These are phyloP conservation scores for Chaetomiaceae sp. DNA, from an alignment of 2,329 filamentous ascomycete species.

Conservation along the genomic window DNA sequence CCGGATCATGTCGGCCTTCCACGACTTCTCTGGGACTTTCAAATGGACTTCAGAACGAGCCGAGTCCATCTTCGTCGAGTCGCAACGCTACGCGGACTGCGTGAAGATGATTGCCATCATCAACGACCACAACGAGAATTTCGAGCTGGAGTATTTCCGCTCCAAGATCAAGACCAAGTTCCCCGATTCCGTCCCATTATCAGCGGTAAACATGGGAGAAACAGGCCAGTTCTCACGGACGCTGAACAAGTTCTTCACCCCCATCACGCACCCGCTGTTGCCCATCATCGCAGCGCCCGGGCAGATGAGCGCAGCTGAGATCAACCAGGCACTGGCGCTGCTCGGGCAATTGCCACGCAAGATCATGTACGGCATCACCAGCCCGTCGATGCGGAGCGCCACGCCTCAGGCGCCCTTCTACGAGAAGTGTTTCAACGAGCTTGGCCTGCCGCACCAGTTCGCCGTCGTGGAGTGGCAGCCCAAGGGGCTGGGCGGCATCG, in stretches of 20 bases:
- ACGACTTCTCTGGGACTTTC: constrained; percentile 80
- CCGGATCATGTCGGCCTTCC: constrained; percentile 85
- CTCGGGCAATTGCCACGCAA: constrained; percentile 76
- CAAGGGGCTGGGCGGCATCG: constrained; percentile 59
- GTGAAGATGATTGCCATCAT: constrained; percentile 89
- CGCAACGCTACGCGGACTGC: constrained; percentile 71
- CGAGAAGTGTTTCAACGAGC: constrained; percentile 74
- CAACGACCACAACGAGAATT: constrained; percentile 76
- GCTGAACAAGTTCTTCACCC: constrained; percentile 79
- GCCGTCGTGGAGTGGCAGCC: constrained; percentile 65
- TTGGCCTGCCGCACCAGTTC: constrained; percentile 81
- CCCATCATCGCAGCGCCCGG: constrained; percentile 81
- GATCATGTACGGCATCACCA: constrained; percentile 74
- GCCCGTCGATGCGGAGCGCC: constrained; percentile 53
- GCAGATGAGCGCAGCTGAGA: constrained; percentile 78
- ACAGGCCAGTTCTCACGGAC: constrained; percentile 79
- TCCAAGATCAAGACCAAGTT: constrained; percentile 66
- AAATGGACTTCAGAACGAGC: constrained; percentile 74
- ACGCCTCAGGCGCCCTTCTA: constrained; percentile 78
- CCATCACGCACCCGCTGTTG: constrained; percentile 78
- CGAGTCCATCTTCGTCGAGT: constrained; percentile 64
- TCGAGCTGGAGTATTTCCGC: constrained; percentile 84
- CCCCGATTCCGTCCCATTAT: constrained; percentile 65
- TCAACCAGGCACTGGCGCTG: constrained; percentile 70
- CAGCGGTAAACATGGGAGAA: constrained; percentile 81